Evolutionary conservation across 1,284 basidiomycete genomes (phyloP), one percentile per base, ranked within the genome.

Genomic region (Peniophora sp.): DNA sequence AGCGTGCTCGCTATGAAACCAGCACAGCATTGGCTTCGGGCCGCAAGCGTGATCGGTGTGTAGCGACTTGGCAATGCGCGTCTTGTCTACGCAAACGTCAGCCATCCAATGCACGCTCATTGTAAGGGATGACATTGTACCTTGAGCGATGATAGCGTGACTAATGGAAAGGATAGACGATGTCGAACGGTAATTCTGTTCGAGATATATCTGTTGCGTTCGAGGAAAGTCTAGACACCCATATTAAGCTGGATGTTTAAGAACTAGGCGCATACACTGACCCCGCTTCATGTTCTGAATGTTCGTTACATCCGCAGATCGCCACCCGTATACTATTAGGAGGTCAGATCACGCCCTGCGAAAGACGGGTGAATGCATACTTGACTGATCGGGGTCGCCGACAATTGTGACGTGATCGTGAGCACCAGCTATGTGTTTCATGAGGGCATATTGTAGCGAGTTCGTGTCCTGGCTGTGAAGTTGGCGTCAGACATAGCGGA

Each of bases 381-480:
- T 95, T 3, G 89, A 92, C 62, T 96, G 92, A 65, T 97, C 92
- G 0, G 93, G 92, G 67, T 97, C 93, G 0, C 93, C 93, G 3
- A 97, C 92, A 36, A 95, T 79, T 3, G 87, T 93, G 24, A 94
- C 75, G 54, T 84, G 80, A 35, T 73, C 68, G 34, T 70, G 65
- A 0, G 69, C 64, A 12, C 73, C 61, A 0, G 83, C 86, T 51
- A 95, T 81, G n/a, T 77, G 72, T 51, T 70, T 74, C 85, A 96
- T 89, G 27, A 96, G 78, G 56, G 87, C 76, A 63, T 93, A 95
- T 65, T 96, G 92, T 5, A 84, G 84, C 2, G 74, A 78, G 60
- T 95, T 96, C 1, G 92, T 96, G 63, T 97, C 93, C 68, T 97
- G 85, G 55, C 88, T 88, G 47, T n/a, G 1, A 3, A 23, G 9